Evolutionary conservation across 495 filamentous ascomycete species (phyloP), one percentile per base, ranked within the genome.

Genomic region (Hypomontagnella monticulosa): DNA sequence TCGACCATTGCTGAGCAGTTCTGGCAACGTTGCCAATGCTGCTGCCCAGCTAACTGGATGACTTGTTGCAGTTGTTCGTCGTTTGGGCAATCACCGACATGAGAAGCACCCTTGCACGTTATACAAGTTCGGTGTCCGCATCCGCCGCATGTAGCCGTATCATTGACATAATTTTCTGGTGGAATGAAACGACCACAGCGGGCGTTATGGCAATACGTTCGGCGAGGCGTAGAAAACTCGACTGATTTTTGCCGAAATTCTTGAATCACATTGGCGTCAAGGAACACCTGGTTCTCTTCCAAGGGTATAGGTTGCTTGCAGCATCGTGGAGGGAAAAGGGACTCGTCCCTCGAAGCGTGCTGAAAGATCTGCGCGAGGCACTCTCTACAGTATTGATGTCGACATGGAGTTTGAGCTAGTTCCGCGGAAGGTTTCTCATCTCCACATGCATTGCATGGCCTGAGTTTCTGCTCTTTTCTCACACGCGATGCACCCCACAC

Each of bases 1-100:
- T 94, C 91, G 10, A 93, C 85, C 74, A 89, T 83, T 4, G 85
- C 78, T 46, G 79, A 85, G 76, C 91, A 94, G 57, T 82, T 87
- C 70, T 85, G 87, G 69, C 92, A 95, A 23, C 86, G 81, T 66
- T 91, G 88, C 85, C 89, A 92, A 19, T 87, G 86, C 57, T 89
- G 83, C 47, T 88, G 75, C 54, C 85, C 85, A 36, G 89, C 89
- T 33, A 86, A 79, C 60, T 88, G 83, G 11, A 90, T 77, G 57
- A 92, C 83, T 44, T 79, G 80, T 50, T 84, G 79, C 9, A 86
- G 83, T 37, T 87, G 85, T 36, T 85, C 83, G 69, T 93, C 91
- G 52, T 86, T 82, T 10, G 90, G 90, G 64, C 91, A 94, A 41
- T 89, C 86, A 0, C 78, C 70, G 0, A 46, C 14, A 60, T 87